Base-by-base conservation (phyloP, 352 stramenopile species). In the Globisporangium barbulae region DNA sequence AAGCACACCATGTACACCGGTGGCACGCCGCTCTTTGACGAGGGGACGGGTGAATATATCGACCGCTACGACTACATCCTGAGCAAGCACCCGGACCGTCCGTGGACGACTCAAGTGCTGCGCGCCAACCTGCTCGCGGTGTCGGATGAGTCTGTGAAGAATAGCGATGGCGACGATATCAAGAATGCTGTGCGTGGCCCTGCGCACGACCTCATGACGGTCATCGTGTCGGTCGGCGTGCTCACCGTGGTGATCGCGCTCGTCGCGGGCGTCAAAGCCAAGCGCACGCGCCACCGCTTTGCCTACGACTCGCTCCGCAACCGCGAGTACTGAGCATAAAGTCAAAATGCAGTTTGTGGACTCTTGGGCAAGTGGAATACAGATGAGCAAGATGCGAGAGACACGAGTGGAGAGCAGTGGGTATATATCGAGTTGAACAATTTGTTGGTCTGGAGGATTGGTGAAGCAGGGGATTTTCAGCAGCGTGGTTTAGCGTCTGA, bases 21-120 rank as follows among this genome's bases (percentile, higher is more conserved):
- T 5, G 87, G 87, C 35, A 93, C 85, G n/a, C 87, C 87, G 58
- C 67, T 95, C 19, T 93, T 93, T 59, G 64, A 92, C 56, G 83
- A 93, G 70, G 70, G 35, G n/a, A 91, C 79, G 22, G 87, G 85
- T 50, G 58, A 62, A 35, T 68, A 41, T 22, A 76, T 60, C 5
- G 80, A 92, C 64, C 72, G 72, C 42, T 91, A 82, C 64, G 70
- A 70, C 54, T 95, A 94, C 78, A 92, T 95, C 47, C 44, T 81
- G 49, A 68, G 58, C 41, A 63, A 65, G 8, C 81, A 92, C 63
- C 75, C 76, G 1, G 70, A 87, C 7, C 74, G 72, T 0, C 87
- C 87, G 53, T 95, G 87, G 87, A 65, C 74, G 41, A 58, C 58
- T 19, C 73, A 76, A 53, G 48, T 64, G 37, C 21, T 63, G 37